Evolutionary conservation across 139 green algal species (phyloP), one percentile per base, ranked within the genome.

Genomic region (Chlorella sp.): DNA sequence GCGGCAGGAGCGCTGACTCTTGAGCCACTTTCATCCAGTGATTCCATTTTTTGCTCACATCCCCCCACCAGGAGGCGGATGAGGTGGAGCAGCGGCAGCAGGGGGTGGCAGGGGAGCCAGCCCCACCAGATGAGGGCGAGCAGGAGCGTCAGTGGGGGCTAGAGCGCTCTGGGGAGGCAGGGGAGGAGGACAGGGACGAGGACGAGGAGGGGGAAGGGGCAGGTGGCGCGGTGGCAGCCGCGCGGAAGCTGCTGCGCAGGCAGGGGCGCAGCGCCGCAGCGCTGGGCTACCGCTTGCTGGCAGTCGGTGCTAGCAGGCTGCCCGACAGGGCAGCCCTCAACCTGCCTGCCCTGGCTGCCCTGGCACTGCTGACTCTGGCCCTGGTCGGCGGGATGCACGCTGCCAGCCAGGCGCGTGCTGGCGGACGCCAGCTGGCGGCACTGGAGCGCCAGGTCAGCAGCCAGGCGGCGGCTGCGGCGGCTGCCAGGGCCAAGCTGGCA

Each of bases 1-100:
- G 48, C 48, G 9, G 48, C 48, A 57, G 48, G 48, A 57, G 48
- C 5, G 7, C 48, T 57, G 48, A 57, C 48, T 5, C 9, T 57
- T 9, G 9, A 57, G 48, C 48, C 9, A 9, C 48, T 57, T 5
- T 57, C 9, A 57, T 57, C 9, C 48, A 57, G 7, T 57, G 48
- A 5, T 57, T 5, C 5, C 9, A 57, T 57, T 57, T 5, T 57
- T 57, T 57, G 7, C 48, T 57, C 48, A 16, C 7, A 57, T 34
- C 12, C 32, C 11, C 12, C 75, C n/a, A 26, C n/a, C 16, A 89
- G 85, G 85, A 89, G 11, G 85, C 37, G 0, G 85, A 82, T 1
- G 85, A 89, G 71, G 85, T 89, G 32, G 40, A 89, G 18, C 85
- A 89, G 84, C 42, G 24, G 19, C 60, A 68, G 66, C 66, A 39